Evolutionary conservation across 2,329 filamentous ascomycete species (phyloP), one percentile per base, ranked within the genome.

Genomic region (Plenodomus tracheiphilus): DNA sequence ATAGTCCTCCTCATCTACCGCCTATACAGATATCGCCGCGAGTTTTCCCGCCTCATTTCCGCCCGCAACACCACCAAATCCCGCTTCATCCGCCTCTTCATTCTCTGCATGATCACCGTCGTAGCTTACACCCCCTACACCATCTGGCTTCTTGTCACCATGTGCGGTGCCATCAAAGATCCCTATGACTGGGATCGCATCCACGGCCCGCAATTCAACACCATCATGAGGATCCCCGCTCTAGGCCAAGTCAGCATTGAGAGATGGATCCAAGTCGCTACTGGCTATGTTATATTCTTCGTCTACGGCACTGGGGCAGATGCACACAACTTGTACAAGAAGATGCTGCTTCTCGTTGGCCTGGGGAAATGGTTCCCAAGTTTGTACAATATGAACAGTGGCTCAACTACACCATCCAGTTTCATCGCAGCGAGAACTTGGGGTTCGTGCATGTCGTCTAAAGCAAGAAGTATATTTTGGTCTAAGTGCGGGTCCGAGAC

Each of bases 241-340:
- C 32, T 70, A 35, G 77, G 81, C 30, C 9, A 54, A 2, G 71
- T 81, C 34, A 65, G 74, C 37, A 80, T 80, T 50, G 81, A 86
- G 61, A 77, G 80, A 22, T 88, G 83, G 82, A 74, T 81, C 17
- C 77, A 81, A 39, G 71, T 86, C 9, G 75, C 63, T 0, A 73
- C 78, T 3, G 82, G 81, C 0, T 77, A 81, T 49, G 49, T 84
- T 20, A 69, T 83, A 11, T 88, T 88, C 62, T 43, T 80, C n/a
- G 81, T 85, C 59, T 87, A 87, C 56, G 85, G 86, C 8, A 79
- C 84, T 15, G 85, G 85, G 22, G 74, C 73, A 20, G 85, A 88
- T 59, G 85, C 85, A 0, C 48, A 63, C 38, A 66, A 62, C 11
- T 57, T 61, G 2, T 71, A 71, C 52, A 66, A 61, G 45, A 56